These are phyloP conservation scores for Striga asiatica DNA, from an alignment of 257 asterid species.

Conservation along the genomic window DNA sequence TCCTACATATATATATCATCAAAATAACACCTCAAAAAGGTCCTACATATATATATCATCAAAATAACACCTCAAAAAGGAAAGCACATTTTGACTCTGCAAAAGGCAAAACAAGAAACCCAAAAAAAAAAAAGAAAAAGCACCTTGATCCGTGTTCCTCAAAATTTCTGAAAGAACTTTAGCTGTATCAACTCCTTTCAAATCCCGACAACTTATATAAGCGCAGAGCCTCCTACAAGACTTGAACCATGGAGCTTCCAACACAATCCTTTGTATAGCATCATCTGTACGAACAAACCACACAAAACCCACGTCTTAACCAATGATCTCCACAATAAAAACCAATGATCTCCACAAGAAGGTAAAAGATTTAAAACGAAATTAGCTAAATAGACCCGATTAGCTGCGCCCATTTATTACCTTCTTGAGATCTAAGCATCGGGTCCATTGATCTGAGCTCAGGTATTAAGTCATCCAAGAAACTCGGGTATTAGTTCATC, in stretches of 20 bases:
- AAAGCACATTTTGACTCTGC: background rate
- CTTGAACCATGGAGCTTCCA: constrained; percentile 92
- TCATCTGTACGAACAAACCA: constrained; percentile 48
- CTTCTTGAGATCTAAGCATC: no score
- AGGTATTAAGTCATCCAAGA: no score
- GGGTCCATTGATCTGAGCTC: no score
- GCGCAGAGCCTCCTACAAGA: constrained; percentile 73
- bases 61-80: background rate
- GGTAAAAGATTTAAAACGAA: no score
- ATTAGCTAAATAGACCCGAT: no score
- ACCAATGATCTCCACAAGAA: no score
- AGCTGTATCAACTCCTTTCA: constrained; percentile 85
- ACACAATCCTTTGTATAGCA: constrained; percentile 49
- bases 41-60: no score
- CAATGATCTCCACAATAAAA: no score
- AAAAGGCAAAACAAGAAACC: background rate
- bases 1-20: no score
- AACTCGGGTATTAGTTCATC: no score
- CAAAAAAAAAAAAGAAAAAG: background rate
- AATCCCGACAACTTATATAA: constrained; percentile 67
- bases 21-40: background rate
- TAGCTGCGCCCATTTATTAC: no score
- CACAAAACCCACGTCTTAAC: no score
- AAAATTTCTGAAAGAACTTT: constrained; percentile 44
- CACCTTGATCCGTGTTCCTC: constrained; percentile 38